Conservation (phyloP, 164 flowering plant species). For the Kalanchoe fedtschenkoi region DNA sequence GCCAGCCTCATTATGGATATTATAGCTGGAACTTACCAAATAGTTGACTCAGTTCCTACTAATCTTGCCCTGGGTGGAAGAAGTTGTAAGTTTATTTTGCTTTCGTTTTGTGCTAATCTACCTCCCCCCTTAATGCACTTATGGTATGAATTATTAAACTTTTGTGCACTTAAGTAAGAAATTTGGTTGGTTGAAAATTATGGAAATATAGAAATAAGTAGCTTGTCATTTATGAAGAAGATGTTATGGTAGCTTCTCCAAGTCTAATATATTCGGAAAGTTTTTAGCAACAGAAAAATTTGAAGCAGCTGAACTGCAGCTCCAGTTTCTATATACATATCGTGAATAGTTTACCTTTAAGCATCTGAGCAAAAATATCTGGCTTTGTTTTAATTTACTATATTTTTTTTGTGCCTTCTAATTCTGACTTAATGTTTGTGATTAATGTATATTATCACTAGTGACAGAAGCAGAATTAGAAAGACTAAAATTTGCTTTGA, state of each 20-base stretch:
- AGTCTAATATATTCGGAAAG: no score
- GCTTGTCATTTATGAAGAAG: no score
- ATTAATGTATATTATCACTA: conserved; percentile 16
- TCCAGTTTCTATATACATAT: no score
- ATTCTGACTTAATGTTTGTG: conserved; percentile 5
- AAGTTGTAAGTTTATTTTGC: conserved; percentile 44
- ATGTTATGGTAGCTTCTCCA: no score
- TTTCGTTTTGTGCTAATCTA: neutral
- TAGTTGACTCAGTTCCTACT: conserved; percentile 29
- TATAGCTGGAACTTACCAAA: conserved; percentile 75
- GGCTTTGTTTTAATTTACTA: no score
- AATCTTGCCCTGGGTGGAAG: conserved; percentile 41
- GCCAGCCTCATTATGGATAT: conserved; percentile 97
- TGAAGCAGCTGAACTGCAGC: no score
- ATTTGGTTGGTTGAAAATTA: no score
- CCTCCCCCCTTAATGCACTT: neutral
- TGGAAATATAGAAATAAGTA: no score
- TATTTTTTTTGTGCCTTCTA: neutral
- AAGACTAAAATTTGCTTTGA: conserved; percentile 71
- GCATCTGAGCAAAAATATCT: no score
- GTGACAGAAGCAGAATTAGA: conserved; percentile 78
- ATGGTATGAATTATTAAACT: neutral
- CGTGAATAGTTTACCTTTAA: no score
- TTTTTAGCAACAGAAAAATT: no score
- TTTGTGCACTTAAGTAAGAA: no score